Conservation (phyloP, 2,329 filamentous ascomycete genomes). For the Alternaria incomplexa region DNA sequence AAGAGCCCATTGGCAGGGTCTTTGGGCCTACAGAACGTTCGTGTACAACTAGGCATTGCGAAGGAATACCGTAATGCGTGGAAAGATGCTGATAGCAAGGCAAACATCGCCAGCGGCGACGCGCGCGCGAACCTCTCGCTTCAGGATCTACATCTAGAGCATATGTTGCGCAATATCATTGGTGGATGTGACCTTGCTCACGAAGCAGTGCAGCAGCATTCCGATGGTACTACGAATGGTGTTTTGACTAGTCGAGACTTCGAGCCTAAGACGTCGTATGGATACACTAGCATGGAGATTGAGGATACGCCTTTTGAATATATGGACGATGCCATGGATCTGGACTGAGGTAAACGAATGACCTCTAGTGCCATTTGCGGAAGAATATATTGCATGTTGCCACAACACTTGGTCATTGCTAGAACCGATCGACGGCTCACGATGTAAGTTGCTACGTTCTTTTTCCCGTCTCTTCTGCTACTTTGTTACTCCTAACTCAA, state of each 20-base stretch:
- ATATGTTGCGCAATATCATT: conserved; percentile 65
- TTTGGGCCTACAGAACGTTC: conserved; percentile 63
- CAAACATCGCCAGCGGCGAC: conserved; percentile 17
- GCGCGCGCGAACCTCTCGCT: conserved; percentile 51
- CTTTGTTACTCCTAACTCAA: background rate
- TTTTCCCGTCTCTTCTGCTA: accelerated
- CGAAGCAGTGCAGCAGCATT: conserved; percentile 39
- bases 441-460: background rate
- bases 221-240: conserved; percentile 4
- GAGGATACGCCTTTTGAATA: conserved; percentile 39
- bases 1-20: conserved; percentile 63
- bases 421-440: background rate
- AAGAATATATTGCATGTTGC: accelerated
- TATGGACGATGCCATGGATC: conserved; percentile 47
- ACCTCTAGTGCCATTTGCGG: background rate
- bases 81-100: conserved; percentile 68
- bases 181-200: conserved; percentile 66
- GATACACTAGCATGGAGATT: conserved; percentile 15
- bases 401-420: background rate
- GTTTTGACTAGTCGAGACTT: conserved; percentile 29
- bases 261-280: conserved; percentile 16
- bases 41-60: conserved; percentile 66
- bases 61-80: conserved; percentile 75
- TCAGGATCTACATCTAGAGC: conserved; percentile 66
- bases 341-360: conserved; percentile 27